Percentiles rank a stretch among this genome's conserved stretches.
Conservation (phyloP, 257 asterid species). For the Mitragyna speciosa region DNA sequence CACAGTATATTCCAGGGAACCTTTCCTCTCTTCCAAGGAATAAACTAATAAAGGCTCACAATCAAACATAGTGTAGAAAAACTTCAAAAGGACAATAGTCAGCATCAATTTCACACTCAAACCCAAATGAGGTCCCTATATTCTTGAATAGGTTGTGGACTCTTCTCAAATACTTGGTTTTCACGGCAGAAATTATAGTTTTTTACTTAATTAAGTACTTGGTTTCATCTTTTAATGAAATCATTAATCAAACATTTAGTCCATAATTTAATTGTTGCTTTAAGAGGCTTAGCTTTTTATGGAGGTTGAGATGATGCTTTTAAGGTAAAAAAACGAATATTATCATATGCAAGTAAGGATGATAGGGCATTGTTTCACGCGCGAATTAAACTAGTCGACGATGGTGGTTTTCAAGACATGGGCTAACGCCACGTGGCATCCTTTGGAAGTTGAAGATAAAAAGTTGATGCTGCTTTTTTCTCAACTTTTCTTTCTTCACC, state of each 20-base stretch:
- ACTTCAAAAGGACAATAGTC: not conserved
- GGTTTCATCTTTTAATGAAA: constrained; percentile 36
- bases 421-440: constrained; percentile 20
- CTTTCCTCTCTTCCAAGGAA: constrained; percentile 19
- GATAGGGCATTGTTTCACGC: constrained; percentile 31
- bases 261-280: not conserved
- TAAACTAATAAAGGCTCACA: constrained; percentile 1
- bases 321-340: constrained; percentile 36
- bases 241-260: constrained; percentile 4
- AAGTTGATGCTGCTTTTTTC: constrained; percentile 20
- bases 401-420: not conserved
- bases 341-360: not conserved
- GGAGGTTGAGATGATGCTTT: constrained; percentile 49
- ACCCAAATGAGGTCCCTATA: too few relatives aligned
- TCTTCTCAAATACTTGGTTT: constrained; percentile 21
- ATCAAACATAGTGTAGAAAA: too few relatives aligned
- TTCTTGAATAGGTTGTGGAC: too few relatives aligned
- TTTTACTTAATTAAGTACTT: constrained; percentile 21
- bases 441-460: not conserved
- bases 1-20: constrained; percentile 19
- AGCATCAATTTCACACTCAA: not conserved
- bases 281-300: constrained; percentile 43
- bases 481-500: constrained; percentile 26
- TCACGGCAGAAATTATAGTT: constrained; percentile 14
- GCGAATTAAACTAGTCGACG: constrained; percentile 19